Evolutionary conservation across 1,284 basidiomycete genomes (phyloP), one percentile per base, ranked within the genome.

Genomic region (Cryptococcus hybrid): DNA sequence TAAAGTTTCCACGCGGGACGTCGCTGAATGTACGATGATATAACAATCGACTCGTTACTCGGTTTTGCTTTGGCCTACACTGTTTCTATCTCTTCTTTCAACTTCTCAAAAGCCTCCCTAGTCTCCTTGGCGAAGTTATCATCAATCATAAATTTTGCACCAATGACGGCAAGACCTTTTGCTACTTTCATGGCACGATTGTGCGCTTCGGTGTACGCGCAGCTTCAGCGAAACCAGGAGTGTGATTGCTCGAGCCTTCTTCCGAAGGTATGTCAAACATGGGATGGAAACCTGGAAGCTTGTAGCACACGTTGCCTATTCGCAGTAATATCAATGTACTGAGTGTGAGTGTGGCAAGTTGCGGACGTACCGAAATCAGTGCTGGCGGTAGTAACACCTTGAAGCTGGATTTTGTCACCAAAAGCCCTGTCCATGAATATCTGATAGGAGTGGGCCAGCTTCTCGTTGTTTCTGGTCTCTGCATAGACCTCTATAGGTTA

Each of bases 101-200:
- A 68, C 57, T 55, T 51, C 53, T 57, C 58, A 49, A 65, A 71
- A 45, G 59, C 63, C 49, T 63, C 56, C 46, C 56, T 62, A 34
- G 69, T 65, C 39, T 68, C 63, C 34, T 68, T 59, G 0, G 73
- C 65, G 56, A 69, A 79, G 35, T 65, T 59, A 30, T 66, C 60
- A 46, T 80, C 78, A 0, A 62, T 57, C 2, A 79, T 39, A 44
- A 78, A 69, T 24, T 71, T 68, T 7, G 69, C 72, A 4, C 65
- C 76, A 2, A 70, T 65, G 4, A 73, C 63, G 3, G 73, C 70
- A 48, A 80, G 69, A 1, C 70, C 76, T 46, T 73, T 69, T 7
- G 76, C 68, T 1, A 73, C 75, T 48, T 74, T 66, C 55, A 77
- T 69, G 7, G 70, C 60, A n/a, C 65, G 56, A 42, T 57, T 38